These are phyloP conservation scores for Cryptosporidium parvum DNA, from an alignment of 169 alveolate species.

Conservation along the genomic window DNA sequence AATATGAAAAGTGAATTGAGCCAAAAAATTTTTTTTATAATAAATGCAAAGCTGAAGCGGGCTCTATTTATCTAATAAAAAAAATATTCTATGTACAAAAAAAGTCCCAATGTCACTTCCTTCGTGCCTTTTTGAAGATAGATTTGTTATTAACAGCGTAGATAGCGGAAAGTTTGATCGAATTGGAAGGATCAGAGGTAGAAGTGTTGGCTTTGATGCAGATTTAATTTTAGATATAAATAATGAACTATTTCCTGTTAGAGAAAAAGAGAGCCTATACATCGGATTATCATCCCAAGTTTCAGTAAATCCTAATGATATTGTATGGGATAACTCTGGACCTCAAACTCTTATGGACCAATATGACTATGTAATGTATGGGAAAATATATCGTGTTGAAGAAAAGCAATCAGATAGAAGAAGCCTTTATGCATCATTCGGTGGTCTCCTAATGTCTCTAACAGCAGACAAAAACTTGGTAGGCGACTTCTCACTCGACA, in stretches of 20 bases:
- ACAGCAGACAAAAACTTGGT: slow-evolving; percentile 92
- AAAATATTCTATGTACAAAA: neutral
- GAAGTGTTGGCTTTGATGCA: slow-evolving; percentile 93
- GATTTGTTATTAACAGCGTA: slow-evolving; percentile 87
- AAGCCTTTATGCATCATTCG: slow-evolving; percentile 89
- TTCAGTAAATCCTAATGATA: slow-evolving; percentile 43
- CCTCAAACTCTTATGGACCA: slow-evolving; percentile 82
- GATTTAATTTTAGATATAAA: slow-evolving; percentile 89
- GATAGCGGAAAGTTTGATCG: slow-evolving; percentile 91
- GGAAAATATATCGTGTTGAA: slow-evolving; percentile 90
- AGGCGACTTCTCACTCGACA: slow-evolving; percentile 90
- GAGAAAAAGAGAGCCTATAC: slow-evolving; percentile 81
- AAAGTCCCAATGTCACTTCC: slow-evolving; percentile 53
- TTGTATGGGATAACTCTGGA: slow-evolving; percentile 70
- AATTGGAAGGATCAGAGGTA: slow-evolving; percentile 89
- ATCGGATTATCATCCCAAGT: slow-evolving; percentile 80
- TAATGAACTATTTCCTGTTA: slow-evolving; percentile 88
- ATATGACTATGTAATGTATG: slow-evolving; percentile 92
- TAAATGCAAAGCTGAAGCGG: slow-evolving; percentile 14
- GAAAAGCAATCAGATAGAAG: slow-evolving; percentile 91
- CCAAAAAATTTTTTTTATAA: neutral
- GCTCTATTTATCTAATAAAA: neutral
- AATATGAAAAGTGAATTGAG: neutral
- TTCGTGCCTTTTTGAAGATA: slow-evolving; percentile 88
- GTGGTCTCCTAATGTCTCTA: slow-evolving; percentile 91